These are phyloP conservation scores for Alternaria sp. DNA, from an alignment of 2,329 filamentous ascomycete genomes.

Conservation along the genomic window DNA sequence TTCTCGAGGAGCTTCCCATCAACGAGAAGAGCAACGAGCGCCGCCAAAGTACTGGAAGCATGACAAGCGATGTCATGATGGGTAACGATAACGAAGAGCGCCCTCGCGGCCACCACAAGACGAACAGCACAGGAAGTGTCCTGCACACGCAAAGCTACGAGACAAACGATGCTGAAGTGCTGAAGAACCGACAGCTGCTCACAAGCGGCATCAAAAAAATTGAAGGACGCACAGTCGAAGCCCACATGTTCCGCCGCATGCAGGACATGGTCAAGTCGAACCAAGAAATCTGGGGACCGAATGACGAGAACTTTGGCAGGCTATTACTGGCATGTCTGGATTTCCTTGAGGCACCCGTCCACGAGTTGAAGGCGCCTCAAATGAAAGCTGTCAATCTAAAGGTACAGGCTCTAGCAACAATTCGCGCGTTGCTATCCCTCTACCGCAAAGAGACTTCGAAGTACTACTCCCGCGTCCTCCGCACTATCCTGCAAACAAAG, in stretches of 20 bases:
- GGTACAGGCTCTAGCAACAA: conserved; percentile 75
- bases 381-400: conserved; percentile 76
- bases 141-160: conserved; percentile 41
- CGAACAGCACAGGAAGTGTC: conserved; percentile 46
- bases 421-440: conserved; percentile 74
- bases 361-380: conserved; percentile 56
- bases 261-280: conserved; percentile 75
- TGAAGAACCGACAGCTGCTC: conserved; percentile 64
- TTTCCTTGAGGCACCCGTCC: conserved; percentile 68
- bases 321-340: conserved; percentile 72
- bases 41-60: conserved; percentile 38
- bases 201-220: conserved; percentile 78
- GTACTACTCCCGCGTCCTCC: conserved; percentile 71
- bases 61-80: conserved; percentile 35
- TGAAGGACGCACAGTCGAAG: conserved; percentile 73
- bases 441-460: conserved; percentile 70
- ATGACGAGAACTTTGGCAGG: conserved; percentile 73
- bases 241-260: conserved; percentile 79
- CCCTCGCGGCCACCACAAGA: conserved; percentile 45
- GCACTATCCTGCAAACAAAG: conserved; percentile 70
- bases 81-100: conserved; percentile 34
- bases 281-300: conserved; percentile 66
- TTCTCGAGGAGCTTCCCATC: conserved; percentile 59
- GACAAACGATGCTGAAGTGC: conserved; percentile 48
- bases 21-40: conserved; percentile 54